Evolutionary conservation across 768 basidiomycete genomes (phyloP).

Genomic region (Tulasnella sp.): DNA sequence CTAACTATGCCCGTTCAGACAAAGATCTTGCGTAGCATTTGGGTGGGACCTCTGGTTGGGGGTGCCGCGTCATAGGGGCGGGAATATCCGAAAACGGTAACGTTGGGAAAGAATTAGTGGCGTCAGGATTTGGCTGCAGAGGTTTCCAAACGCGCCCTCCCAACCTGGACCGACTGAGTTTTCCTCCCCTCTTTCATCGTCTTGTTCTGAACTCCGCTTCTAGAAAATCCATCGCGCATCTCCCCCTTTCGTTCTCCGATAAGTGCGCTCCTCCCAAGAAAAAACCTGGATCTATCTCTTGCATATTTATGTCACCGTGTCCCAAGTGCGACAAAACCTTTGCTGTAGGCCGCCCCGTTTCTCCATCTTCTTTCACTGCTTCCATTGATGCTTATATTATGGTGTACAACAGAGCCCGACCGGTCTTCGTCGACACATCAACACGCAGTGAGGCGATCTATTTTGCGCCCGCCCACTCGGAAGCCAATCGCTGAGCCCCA

Average conservation of each 20-base stretch:
- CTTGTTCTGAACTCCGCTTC: too few species aligned
- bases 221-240: background rate
- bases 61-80: too few species aligned
- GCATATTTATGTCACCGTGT: background rate
- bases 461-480: background rate
- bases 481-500: background rate
- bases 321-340: background rate
- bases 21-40: too few species aligned
- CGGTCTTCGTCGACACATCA: background rate
- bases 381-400: background rate
- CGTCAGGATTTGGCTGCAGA: too few species aligned
- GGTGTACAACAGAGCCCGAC: background rate
- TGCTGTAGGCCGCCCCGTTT: background rate
- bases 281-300: background rate
- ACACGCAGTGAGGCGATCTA: background rate
- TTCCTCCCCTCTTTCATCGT: too few species aligned
- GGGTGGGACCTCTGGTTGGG: too few species aligned
- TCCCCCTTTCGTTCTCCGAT: background rate
- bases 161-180: too few species aligned
- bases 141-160: too few species aligned
- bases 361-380: background rate
- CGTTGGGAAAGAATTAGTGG: too few species aligned
- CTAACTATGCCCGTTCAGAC: too few species aligned
- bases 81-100: too few species aligned
- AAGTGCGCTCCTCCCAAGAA: background rate